phyloP scores from a whole-genome alignment of 2,329 filamentous ascomycete genomes.

The Lasiodiplodia sp. region DNA sequence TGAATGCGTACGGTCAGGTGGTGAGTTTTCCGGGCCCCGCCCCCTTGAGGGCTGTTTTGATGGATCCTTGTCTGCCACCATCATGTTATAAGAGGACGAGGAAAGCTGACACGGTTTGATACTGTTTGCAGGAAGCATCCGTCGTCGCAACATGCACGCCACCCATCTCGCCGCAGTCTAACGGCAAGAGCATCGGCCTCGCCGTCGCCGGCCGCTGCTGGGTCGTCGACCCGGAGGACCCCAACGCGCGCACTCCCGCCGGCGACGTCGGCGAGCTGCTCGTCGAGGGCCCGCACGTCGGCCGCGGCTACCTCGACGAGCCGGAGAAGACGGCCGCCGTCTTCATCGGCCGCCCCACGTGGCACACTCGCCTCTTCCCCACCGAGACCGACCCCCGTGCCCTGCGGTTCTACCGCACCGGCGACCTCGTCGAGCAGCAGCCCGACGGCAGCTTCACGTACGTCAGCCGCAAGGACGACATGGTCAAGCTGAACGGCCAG shows the following conservation, averaged over 20 bases:
- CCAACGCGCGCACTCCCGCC: constrained; percentile 44
- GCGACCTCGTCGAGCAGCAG: constrained; percentile 38
- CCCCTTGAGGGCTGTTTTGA: no score
- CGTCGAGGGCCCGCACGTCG: constrained; percentile 55
- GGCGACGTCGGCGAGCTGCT: constrained; percentile 58
- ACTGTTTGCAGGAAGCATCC: not conserved
- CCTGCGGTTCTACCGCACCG: constrained; percentile 36
- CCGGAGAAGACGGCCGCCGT: constrained; percentile 44
- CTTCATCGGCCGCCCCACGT: constrained; percentile 42
- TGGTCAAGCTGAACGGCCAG: constrained; percentile 48
- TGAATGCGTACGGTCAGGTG: constrained; percentile 49
- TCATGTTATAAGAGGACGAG: not conserved
- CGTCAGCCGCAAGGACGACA: constrained; percentile 47
- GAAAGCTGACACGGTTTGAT: not conserved
- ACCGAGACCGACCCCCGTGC: constrained; percentile 31
- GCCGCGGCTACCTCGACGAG: constrained; percentile 47
- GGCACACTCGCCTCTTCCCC: constrained; percentile 32
- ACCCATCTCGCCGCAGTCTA: not conserved
- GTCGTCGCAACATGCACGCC: constrained; percentile 19
- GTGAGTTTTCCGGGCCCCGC: not conserved
- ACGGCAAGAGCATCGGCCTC: constrained; percentile 32
- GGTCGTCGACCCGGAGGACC: constrained; percentile 44
- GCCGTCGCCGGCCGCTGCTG: constrained; percentile 36
- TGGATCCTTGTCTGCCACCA: no score
- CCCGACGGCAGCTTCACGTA: constrained; percentile 44